These are phyloP conservation scores for Vitis vinifera DNA, from an alignment of 164 flowering plant genomes.

Conservation along the genomic window DNA sequence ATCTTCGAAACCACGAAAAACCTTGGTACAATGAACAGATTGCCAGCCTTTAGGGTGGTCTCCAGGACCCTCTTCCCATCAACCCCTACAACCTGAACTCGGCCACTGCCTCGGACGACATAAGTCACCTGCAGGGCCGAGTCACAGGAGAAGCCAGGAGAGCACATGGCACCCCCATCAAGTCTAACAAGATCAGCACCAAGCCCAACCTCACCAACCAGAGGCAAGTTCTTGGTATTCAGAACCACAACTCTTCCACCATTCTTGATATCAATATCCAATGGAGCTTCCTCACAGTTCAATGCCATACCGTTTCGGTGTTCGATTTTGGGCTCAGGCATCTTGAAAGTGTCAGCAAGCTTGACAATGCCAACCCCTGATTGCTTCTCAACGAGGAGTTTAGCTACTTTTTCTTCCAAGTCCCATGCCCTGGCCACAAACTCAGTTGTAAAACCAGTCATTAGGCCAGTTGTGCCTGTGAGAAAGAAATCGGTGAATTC, in stretches of 20 bases:
- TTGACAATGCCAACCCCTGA: slow-evolving; percentile 53
- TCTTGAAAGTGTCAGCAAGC: slow-evolving; percentile 28
- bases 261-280: slow-evolving; percentile 68
- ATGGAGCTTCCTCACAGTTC: slow-evolving; percentile 80
- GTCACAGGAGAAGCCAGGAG: slow-evolving; percentile 70
- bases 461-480: slow-evolving; percentile 69
- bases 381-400: slow-evolving; percentile 57
- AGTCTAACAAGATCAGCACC: slow-evolving; percentile 70
- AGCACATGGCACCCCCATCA: slow-evolving; percentile 57
- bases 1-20: slow-evolving; percentile 15
- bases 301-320: slow-evolving; percentile 59
- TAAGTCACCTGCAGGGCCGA: slow-evolving; percentile 69
- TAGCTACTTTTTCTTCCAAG: slow-evolving; percentile 43
- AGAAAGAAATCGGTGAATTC: slow-evolving; percentile 69
- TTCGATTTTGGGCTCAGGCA: slow-evolving; percentile 61
- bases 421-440: slow-evolving; percentile 80
- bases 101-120: slow-evolving; percentile 56
- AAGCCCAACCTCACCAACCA: slow-evolving; percentile 68
- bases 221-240: slow-evolving; percentile 72
- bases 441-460: slow-evolving; percentile 78
- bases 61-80: slow-evolving; percentile 33
- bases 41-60: slow-evolving; percentile 1
- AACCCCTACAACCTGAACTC: slow-evolving; percentile 59
- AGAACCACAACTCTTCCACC: slow-evolving; percentile 78
- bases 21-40: slow-evolving; percentile 9